Evolutionary conservation across 805 yeast genomes (phyloP).

Genomic region (Lipomyces oligophaga): DNA sequence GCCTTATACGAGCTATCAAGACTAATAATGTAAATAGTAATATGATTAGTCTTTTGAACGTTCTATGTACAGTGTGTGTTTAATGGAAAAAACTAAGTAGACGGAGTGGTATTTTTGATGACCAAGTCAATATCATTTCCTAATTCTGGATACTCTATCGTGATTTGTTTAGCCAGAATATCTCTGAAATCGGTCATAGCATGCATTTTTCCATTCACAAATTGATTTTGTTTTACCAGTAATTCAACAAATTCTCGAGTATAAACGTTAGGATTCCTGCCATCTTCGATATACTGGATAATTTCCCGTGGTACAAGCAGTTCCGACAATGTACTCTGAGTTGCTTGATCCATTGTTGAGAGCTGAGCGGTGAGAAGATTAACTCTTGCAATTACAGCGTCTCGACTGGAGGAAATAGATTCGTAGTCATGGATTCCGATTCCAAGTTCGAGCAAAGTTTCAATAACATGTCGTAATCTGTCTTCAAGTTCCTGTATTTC

Average conservation of each 20-base stretch:
- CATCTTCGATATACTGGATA: slow-evolving; percentile 89
- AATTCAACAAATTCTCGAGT: slow-evolving; percentile 95
- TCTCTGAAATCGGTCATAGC: slow-evolving; percentile 58
- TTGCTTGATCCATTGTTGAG: slow-evolving; percentile 9
- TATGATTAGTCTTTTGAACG: neutral
- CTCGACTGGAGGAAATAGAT: slow-evolving; percentile 76
- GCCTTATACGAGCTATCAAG: slow-evolving; percentile 10
- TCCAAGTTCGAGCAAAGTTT: slow-evolving; percentile 83
- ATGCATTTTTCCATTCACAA: slow-evolving; percentile 74
- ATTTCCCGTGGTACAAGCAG: slow-evolving; percentile 64
- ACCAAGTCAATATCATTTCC: slow-evolving; percentile 44
- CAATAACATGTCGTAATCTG: slow-evolving; percentile 55
- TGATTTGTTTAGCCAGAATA: slow-evolving; percentile 63
- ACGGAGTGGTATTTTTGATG: slow-evolving; percentile 16
- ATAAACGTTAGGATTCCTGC: slow-evolving; percentile 94
- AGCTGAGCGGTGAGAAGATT: slow-evolving; percentile 22
- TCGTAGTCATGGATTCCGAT: slow-evolving; percentile 90
- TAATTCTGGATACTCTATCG: slow-evolving; percentile 75
- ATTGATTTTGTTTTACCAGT: slow-evolving; percentile 83
- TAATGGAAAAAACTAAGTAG: neutral
- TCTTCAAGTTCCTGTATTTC: slow-evolving; percentile 29
- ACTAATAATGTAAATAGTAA: no score
- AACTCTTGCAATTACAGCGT: slow-evolving; percentile 45
- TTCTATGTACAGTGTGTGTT: neutral
- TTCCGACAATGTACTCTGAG: slow-evolving; percentile 23